These are phyloP conservation scores for Pouteria campechiana DNA, from an alignment of 179 eudicot genomes.

Conservation along the genomic window DNA sequence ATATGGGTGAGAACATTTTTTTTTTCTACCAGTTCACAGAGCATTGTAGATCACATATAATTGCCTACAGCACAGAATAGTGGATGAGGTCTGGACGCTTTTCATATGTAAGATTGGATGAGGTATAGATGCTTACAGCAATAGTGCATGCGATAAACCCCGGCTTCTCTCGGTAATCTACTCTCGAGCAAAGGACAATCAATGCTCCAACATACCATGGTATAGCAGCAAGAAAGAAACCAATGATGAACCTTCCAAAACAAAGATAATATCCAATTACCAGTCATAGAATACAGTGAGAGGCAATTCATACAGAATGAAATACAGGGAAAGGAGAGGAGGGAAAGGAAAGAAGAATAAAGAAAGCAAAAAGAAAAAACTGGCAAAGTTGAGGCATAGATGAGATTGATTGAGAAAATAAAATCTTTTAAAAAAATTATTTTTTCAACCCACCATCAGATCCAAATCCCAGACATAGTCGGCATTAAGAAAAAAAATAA, in stretches of 20 bases:
- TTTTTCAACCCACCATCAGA: too few relatives aligned
- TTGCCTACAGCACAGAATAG: not conserved
- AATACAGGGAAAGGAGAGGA: too few relatives aligned
- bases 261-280: not conserved
- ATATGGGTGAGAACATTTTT: not conserved
- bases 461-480: too few relatives aligned
- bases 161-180: conserved; percentile 82
- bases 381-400: too few relatives aligned
- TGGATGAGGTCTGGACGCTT: too few relatives aligned
- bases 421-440: too few relatives aligned
- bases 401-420: too few relatives aligned
- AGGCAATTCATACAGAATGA: not conserved
- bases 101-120: not conserved
- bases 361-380: too few relatives aligned
- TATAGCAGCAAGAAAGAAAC: conserved; percentile 81
- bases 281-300: not conserved
- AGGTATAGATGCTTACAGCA: conserved; percentile 40
- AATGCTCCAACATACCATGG: conserved; percentile 91
- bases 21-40: not conserved
- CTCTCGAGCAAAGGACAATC: conserved; percentile 48
- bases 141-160: conserved; percentile 68
- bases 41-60: not conserved
- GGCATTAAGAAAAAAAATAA: too few relatives aligned
- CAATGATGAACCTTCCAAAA: conserved; percentile 73
- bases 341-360: too few relatives aligned